Evolutionary conservation across 2,329 filamentous ascomycete species (phyloP), one percentile per base, ranked within the genome.

Genomic region (Gremmenia infestans): DNA sequence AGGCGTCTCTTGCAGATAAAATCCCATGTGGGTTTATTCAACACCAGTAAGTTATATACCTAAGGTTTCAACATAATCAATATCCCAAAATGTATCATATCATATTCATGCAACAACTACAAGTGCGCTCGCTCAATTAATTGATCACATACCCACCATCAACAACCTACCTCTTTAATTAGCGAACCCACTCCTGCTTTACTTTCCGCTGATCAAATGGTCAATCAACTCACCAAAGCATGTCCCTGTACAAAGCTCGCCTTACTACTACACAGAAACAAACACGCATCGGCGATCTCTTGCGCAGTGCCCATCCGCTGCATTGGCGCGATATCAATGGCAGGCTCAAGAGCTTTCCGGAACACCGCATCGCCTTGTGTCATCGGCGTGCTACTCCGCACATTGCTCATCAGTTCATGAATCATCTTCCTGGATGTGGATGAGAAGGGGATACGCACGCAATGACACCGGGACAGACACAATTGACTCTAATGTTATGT

Each of bases 131-230:
- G n/a, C n/a, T 14, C 37, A 40, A 40, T 59, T 59, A 73, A 60
- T 73, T 73, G 46, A 76, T 75, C 14, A 70, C 71, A 57, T 77
- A 77, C 1, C 76, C 75, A 2, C 76, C 76, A 59, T 78, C 75
- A n/a, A 65, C 60, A 43, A 64, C 56, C 60, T 63, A 40, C 28
- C 28, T 7, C 28, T 35, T 25, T 5, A 22, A 49, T 57, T 40
- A 56, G 48, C 14, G 25, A 22, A 8, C 28, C 6, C 7, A 7
- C 40, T 8, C 9, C 4, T n/a, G 1, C 39, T 22, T 22, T 17
- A 8, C 32, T 35, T 39, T 12, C 36, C 17, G 28, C 8, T 4
- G 5, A 15, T 50, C 37, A 15, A 17, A 28, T 4, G 25, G 14
- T n/a, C 28, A 12, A 11, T 15, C 28, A 50, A 57, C 58, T 52